phyloP scores from a whole-genome alignment of 1,284 basidiomycete species.

The Sphagnurus paluster region DNA sequence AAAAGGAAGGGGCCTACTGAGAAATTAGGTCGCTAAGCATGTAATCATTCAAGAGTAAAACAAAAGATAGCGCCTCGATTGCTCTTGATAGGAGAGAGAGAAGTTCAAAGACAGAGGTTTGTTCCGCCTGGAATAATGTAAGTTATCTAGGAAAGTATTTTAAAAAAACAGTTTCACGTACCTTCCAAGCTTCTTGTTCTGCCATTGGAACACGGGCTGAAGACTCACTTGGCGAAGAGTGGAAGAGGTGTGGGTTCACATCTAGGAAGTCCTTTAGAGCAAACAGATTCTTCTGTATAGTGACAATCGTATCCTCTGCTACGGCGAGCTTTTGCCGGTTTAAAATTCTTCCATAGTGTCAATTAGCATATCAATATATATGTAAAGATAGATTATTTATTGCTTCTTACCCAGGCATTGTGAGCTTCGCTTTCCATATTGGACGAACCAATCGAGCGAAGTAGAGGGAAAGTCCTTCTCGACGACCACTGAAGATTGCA shows the following conservation, averaged over 20 bases:
- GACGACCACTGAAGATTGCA: constrained; percentile 82
- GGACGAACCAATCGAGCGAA: constrained; percentile 84
- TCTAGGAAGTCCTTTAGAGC: constrained; percentile 76
- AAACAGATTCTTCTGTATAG: constrained; percentile 78
- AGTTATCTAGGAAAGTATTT: background rate
- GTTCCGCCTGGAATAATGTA: constrained; percentile 61
- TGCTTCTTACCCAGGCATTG: constrained; percentile 52
- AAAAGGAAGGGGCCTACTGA: constrained; percentile 50
- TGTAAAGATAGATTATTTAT: background rate
- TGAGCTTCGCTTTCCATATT: constrained; percentile 85
- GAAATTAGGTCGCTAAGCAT: constrained; percentile 83
- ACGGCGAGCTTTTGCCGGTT: constrained; percentile 55
- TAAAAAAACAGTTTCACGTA: constrained; percentile 27
- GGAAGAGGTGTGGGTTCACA: constrained; percentile 78
- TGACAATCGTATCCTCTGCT: constrained; percentile 61
- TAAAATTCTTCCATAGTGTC: too few relatives aligned
- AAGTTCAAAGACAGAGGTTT: constrained; percentile 75
- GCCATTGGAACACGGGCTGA: constrained; percentile 50
- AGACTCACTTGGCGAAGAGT: constrained; percentile 69
- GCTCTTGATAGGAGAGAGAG: constrained; percentile 76
- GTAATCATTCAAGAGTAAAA: constrained; percentile 91
- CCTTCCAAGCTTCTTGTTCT: constrained; percentile 86
- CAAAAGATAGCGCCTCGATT: constrained; percentile 91
- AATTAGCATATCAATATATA: too few relatives aligned
- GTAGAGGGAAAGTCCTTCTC: constrained; percentile 89